A percentile compares a stretch with the other conserved stretches of the same genome.
These are phyloP conservation scores for Ormosia emarginata DNA, from an alignment of 306 rosid species.

Conservation along the genomic window DNA sequence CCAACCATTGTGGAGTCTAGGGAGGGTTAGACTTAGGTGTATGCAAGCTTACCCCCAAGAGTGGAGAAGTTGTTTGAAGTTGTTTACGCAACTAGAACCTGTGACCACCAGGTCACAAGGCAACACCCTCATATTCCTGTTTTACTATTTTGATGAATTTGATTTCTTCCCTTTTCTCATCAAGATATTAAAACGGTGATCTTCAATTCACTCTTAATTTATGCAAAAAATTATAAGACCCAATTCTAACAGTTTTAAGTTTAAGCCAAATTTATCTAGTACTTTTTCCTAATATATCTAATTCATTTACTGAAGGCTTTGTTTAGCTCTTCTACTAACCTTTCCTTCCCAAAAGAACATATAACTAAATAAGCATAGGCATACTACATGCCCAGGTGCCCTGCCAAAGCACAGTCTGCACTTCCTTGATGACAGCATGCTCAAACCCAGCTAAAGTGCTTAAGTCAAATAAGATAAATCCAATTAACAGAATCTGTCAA, in stretches of 20 bases:
- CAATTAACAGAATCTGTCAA: constrained; percentile 8
- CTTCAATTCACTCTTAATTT: background rate
- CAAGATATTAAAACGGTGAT: background rate
- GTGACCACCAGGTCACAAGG: too few relatives aligned
- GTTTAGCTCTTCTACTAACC: background rate
- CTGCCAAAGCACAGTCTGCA: background rate
- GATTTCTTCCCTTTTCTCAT: background rate
- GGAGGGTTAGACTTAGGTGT: too few relatives aligned
- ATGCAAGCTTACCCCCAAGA: too few relatives aligned
- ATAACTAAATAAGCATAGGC: constrained; percentile 8
- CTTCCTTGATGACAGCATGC: constrained; percentile 9
- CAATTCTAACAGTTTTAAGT: background rate
- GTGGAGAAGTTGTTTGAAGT: too few relatives aligned
- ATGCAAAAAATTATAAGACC: background rate
- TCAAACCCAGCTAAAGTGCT: constrained; percentile 11
- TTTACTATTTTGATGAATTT: background rate
- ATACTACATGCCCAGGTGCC: background rate
- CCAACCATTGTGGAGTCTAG: too few relatives aligned
- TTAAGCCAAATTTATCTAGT: background rate
- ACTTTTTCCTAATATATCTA: background rate
- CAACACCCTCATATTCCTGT: background rate
- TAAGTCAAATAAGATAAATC: background rate
- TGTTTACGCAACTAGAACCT: too few relatives aligned
- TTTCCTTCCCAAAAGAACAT: background rate
- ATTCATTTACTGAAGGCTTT: background rate